Evolutionary conservation across 352 stramenopile species (phyloP).

Genomic region (Phytophthora pseudosyringae): DNA sequence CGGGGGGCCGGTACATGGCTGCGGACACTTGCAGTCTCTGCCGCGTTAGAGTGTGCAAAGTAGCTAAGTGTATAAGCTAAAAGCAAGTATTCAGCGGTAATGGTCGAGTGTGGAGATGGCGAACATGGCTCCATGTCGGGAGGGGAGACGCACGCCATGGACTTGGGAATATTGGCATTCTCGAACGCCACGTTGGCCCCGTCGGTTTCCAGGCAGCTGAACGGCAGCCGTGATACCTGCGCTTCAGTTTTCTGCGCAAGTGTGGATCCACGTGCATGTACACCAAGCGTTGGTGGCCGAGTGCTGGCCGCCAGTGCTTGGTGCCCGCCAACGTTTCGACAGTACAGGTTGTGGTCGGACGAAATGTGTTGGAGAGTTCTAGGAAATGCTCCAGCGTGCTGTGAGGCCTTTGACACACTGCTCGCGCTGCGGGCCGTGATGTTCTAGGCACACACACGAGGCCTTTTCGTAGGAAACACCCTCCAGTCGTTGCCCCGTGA

Average conservation of each 20-base stretch:
- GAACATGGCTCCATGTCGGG: conserved; percentile 1
- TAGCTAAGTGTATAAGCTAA: no score
- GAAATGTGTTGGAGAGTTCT: conserved; percentile 2
- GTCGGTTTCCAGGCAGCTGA: neutral
- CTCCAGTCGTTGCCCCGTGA: no score
- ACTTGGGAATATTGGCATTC: neutral
- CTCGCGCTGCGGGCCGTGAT: neutral
- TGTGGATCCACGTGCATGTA: neutral
- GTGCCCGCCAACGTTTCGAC: neutral
- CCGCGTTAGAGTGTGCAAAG: conserved; percentile 2
- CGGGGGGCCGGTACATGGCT: conserved; percentile 1
- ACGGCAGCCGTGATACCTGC: neutral
- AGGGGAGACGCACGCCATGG: neutral
- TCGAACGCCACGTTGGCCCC: neutral
- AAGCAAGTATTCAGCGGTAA: no score
- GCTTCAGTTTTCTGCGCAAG: conserved; percentile 11
- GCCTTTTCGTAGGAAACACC: no score
- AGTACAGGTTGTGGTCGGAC: conserved; percentile 1
- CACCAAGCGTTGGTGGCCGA: neutral
- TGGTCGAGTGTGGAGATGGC: neutral
- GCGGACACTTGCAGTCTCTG: conserved; percentile 7
- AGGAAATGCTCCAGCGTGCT: neutral
- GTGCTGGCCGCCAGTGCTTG: neutral
- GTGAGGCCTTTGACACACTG: neutral
- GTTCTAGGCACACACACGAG: no score